These are phyloP conservation scores for Hansfordia pulvinata DNA, from an alignment of 2,329 filamentous ascomycete species.

Conservation along the genomic window DNA sequence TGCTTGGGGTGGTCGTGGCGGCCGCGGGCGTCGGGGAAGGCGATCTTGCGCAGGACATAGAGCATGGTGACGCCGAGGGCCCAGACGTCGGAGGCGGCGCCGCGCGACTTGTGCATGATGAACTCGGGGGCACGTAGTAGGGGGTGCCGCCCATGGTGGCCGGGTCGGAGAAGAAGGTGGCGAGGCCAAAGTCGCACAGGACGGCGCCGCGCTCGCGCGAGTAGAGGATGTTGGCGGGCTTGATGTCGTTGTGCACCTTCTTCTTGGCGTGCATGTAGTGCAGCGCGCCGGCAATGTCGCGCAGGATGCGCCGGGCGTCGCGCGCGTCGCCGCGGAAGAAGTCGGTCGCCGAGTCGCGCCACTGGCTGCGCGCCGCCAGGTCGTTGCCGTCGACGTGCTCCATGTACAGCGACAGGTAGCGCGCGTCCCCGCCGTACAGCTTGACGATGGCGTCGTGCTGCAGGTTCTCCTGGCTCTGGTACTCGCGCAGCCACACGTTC, in stretches of 20 bases:
- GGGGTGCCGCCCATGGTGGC: conserved; percentile 41
- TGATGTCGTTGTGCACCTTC: conserved; percentile 48
- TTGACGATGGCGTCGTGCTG: conserved; percentile 43
- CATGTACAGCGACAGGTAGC: conserved; percentile 47
- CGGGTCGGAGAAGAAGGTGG: conserved; percentile 30
- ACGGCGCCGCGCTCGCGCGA: conserved; percentile 43
- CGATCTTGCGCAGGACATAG: conserved; percentile 40
- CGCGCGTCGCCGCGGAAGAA: conserved; percentile 33
- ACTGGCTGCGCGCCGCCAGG: conserved; percentile 31
- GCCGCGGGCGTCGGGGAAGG: conserved; percentile 38
- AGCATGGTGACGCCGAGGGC: conserved; percentile 47
- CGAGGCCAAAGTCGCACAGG: conserved; percentile 46
- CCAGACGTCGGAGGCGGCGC: conserved; percentile 43
- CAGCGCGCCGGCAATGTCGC: conserved; percentile 38
- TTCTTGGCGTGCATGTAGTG: conserved; percentile 40
- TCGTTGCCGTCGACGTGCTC: conserved; percentile 45
- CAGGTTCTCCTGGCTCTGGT: conserved; percentile 38
- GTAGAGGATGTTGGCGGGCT: conserved; percentile 48
- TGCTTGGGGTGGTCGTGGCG: conserved; percentile 31
- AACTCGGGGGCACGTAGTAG: conserved; percentile 49
- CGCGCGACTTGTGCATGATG: conserved; percentile 38
- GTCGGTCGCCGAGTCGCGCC: conserved; percentile 32
- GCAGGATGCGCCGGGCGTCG: conserved; percentile 38
- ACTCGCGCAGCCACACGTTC: conserved; percentile 46
- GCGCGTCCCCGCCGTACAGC: conserved; percentile 44